Base-by-base conservation (phyloP, 805 yeast species). In the Candida odintsovae region DNA sequence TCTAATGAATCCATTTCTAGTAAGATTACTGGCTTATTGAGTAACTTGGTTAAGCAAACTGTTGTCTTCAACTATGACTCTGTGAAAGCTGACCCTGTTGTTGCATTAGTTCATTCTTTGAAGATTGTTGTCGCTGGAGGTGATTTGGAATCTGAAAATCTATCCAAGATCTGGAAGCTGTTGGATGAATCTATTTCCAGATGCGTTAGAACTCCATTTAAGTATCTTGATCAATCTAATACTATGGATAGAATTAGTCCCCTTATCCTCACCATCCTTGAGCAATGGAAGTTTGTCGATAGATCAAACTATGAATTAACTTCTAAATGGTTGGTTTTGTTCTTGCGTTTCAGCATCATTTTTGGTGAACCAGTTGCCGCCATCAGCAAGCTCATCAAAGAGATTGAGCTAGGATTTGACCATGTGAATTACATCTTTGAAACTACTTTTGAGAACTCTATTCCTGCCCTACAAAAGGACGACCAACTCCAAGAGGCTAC, bases 111-210 rank as follows among this genome's bases (percentile, higher is more conserved):
- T 2, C 70, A 73, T 44, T 73, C 89, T 8, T 59, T 83, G 9
- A 64, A 60, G 42, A 51, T 52, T 3, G 31, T 59, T 4, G 45
- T 49, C 2, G 52, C 54, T 2, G 53, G 40, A 4, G 15, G 48
- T 4, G 46, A 41, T 10, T 28, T 38, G 4, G 52, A 45, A 6
- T 42, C 38, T 6, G 46, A 48, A 3, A 49, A 50, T 33, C 28
- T 61, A 25, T 57, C 55, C 1, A 66, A 68, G 35, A 58, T 89
- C 3, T 83, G 88, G 83, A 68, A 67, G 11, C 62, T 88, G 26
- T 51, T 92, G 7, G 96, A 92, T 59, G 94, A 90, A 61, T 69
- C 88, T 0, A 72, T 89, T 26, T 71, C 88, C 1, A 75, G 97
- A 51, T 73, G 83, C 50, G 75, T 83, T 33, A 75, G 78, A 50